Evolutionary conservation across 768 basidiomycete species (phyloP), one percentile per base, ranked within the genome.

Genomic region (Leccinum incarnatum): DNA sequence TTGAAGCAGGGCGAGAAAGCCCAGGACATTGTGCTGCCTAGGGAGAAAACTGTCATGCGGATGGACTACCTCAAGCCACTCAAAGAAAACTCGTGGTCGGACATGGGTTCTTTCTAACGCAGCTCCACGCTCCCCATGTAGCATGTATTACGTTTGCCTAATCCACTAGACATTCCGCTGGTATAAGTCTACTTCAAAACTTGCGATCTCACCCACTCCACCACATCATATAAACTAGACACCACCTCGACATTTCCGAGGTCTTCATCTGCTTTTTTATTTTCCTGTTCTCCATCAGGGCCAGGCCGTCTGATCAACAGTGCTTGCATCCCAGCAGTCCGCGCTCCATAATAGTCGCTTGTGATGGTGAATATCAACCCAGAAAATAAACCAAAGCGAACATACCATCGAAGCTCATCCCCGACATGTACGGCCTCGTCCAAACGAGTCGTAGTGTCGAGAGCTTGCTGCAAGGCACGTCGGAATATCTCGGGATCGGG

Each of bases 1-100:
- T 74, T 93, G 34, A 93, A 92, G 66, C 73, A 91, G 53, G 93
- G 88, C 10, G 83, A 89, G 56, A 86, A 81, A 55, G 76, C 88
- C 1, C 84, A 91, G 68, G 86, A 91, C 64, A 74, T 93, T 17
- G 83, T 88, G 29, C 63, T 70, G 46, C 75, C 82, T 51, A 80
- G 81, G 45, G 77, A 80, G 61, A 79, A 78, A 63, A 76, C 77
- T 1, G 72, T 77, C 19, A 70, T 70, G 57, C 65, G 70, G 51
- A 54, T 60, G 65, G 71, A 68, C 54, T 68, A 64, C 49, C 53
- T 68, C 45, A 72, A 58, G 19, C 60, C 65, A 15, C 54, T 48
- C 29, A 67, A 62, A 52, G 37, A 54, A 40, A 61, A 15, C 48
- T 73, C 69, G 32, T 72, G 71, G 71, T 73, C 71, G 29, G 71